A percentile compares a stretch with the other conserved stretches of the same genome.
These are phyloP conservation scores for Corchorus capsularis DNA, from an alignment of 345 rosid genomes.

Conservation along the genomic window DNA sequence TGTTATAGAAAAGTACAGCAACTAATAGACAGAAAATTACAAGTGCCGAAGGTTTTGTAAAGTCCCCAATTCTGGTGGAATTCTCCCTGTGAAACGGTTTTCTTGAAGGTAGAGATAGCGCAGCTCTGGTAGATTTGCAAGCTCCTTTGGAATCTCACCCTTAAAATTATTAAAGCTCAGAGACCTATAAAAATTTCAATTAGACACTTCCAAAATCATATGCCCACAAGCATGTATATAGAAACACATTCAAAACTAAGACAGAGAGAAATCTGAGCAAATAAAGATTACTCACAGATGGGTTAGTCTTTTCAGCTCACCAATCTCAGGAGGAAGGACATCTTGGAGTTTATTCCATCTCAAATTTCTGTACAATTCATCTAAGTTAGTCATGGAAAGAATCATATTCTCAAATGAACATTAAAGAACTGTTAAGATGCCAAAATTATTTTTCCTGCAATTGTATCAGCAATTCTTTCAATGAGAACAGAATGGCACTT, in stretches of 20 bases:
- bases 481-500: too few species aligned
- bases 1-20: neutral
- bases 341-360: slow-evolving; percentile 97
- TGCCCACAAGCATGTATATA: neutral
- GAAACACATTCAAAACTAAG: neutral
- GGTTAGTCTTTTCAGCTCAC: slow-evolving; percentile 83
- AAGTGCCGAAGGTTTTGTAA: slow-evolving; percentile 66
- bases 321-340: slow-evolving; percentile 85
- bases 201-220: neutral
- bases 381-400: neutral
- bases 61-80: slow-evolving; percentile 79
- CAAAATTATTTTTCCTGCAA: too few species aligned
- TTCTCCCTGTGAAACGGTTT: slow-evolving; percentile 83
- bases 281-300: slow-evolving; percentile 65
- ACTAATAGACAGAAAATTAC: slow-evolving; percentile 31
- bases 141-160: slow-evolving; percentile 90
- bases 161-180: slow-evolving; percentile 94
- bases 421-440: too few species aligned
- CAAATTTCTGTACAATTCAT: slow-evolving; percentile 54
- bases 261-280: neutral
- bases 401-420: neutral
- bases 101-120: slow-evolving; percentile 91
- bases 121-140: slow-evolving; percentile 85
- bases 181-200: slow-evolving; percentile 48
- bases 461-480: too few species aligned